Evolutionary conservation across 805 yeast genomes (phyloP), one percentile per base, ranked within the genome.

Genomic region (Candida maesae): DNA sequence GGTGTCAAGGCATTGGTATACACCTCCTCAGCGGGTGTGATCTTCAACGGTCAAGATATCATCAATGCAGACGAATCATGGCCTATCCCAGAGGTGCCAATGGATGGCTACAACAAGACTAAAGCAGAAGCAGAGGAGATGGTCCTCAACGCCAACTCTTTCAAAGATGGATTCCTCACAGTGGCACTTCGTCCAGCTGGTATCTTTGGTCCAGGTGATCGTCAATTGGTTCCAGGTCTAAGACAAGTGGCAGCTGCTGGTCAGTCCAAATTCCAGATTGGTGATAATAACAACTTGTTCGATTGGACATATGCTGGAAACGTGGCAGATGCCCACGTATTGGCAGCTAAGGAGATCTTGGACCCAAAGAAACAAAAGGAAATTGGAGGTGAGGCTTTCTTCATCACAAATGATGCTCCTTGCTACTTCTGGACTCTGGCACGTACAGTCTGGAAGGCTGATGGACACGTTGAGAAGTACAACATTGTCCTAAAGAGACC

Each of bases 221-320:
- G 99, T 46, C 99, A 93, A 62, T 68, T 93, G 56, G 93, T 93
- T 34, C 99, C 99, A 11, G 95, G 95, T 3, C 70, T 93, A 44
- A 78, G 96, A 58, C 74, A 74, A 13, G 96, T 87, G 33, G 89
- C 95, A 3, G 74, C 74, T 44, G 67, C 77, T 40, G 95, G 95
- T 8, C 96, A 91, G 63, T 83, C 93, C 17, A 84, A 84, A 62
- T 87, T 87, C 63, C 99, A 93, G 65, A 71, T 93, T 36, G 99
- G 99, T 50, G 95, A 88, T 60, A 93, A 93, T 66, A 79, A 85
- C 61, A 93, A 93, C 59, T 65, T 93, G 41, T 93, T 91, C 56
- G 99, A 93, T 61, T 90, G 96, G 86, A 88, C 98, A 0, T 93
- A 89, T 58, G 98, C 84, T n/a, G 98, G 97, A 11, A 93, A 93